Percentiles rank a stretch among this genome's conserved stretches.
Evolutionary conservation across 179 eudicot genomes (phyloP).

Genomic region (Pouteria campechiana): DNA sequence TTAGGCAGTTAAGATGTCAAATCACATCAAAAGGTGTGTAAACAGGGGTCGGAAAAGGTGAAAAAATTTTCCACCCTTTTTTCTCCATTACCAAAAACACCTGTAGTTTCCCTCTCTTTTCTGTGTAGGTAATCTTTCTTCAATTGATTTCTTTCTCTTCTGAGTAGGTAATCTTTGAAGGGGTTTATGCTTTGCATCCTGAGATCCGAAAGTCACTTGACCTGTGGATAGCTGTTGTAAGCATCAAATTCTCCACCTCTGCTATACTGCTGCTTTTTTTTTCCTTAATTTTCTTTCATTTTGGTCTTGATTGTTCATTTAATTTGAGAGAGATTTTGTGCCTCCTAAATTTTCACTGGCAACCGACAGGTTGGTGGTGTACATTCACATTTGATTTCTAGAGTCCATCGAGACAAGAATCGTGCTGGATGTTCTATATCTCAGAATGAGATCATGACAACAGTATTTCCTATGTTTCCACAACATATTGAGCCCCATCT

Average conservation of each 20-base stretch:
- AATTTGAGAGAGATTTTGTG: too few relatives aligned
- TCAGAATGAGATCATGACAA: slow-evolving; percentile 90
- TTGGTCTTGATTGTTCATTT: neutral
- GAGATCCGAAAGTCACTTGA: slow-evolving; percentile 80
- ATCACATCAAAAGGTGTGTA: too few relatives aligned
- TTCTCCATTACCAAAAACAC: too few relatives aligned
- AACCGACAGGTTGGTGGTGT: slow-evolving; percentile 90
- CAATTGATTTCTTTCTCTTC: slow-evolving; percentile 4
- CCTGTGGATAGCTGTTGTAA: slow-evolving; percentile 99
- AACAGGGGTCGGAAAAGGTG: too few relatives aligned
- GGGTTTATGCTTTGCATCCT: slow-evolving; percentile 96
- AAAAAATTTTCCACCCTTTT: too few relatives aligned
- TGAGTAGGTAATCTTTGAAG: slow-evolving; percentile 89
- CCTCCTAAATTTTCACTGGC: neutral
- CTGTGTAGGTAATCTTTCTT: too few relatives aligned
- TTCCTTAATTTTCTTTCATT: slow-evolving; percentile 2
- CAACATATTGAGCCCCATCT: slow-evolving; percentile 98
- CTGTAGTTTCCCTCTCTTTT: too few relatives aligned
- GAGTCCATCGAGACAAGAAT: slow-evolving; percentile 95
- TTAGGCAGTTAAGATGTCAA: too few relatives aligned
- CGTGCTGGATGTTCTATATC: slow-evolving; percentile 78
- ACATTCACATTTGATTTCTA: slow-evolving; percentile 90
- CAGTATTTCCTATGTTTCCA: slow-evolving; percentile 98
- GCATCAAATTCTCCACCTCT: slow-evolving; percentile 12
- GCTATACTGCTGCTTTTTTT: neutral